phyloP scores from a whole-genome alignment of 495 filamentous ascomycete genomes.

The Pseudoneurospora amorphoporcata region DNA sequence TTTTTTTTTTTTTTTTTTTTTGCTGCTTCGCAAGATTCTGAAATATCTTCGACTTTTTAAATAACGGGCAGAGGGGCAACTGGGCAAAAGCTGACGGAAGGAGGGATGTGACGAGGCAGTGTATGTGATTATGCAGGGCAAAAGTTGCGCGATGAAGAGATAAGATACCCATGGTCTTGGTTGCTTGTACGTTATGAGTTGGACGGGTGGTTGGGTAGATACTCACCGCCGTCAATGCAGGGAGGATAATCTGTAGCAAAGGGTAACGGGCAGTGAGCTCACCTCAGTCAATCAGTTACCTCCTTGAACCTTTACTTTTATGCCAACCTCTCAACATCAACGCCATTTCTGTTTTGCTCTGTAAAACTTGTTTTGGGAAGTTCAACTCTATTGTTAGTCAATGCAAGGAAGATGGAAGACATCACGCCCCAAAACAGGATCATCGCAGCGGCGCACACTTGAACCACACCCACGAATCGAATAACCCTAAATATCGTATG shows the following conservation, averaged over 20 bases:
- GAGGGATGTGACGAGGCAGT: background rate
- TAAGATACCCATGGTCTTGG: background rate
- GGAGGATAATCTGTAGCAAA: too few species aligned
- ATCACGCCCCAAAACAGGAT: too few species aligned
- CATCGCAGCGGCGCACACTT: too few species aligned
- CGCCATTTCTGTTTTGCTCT: background rate
- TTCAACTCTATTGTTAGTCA: background rate
- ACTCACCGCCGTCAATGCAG: background rate
- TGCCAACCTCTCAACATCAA: background rate
- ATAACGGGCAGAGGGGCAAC: background rate
- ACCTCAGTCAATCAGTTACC: too few species aligned
- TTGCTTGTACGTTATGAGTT: background rate
- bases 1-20: background rate
- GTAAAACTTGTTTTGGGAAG: background rate
- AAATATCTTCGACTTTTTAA: background rate
- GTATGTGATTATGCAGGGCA: background rate
- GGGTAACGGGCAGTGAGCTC: too few species aligned
- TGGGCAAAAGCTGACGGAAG: background rate
- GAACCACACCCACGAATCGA: too few species aligned
- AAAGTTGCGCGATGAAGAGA: background rate
- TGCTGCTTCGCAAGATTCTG: background rate
- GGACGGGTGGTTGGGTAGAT: background rate
- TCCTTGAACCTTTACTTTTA: too few species aligned
- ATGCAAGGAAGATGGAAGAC: too few species aligned
- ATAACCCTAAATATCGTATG: too few species aligned